A percentile compares a stretch with the other conserved stretches of the same genome.
Evolutionary conservation across 2,329 filamentous ascomycete species (phyloP).

Genomic region (Penicillium brevicompactum): DNA sequence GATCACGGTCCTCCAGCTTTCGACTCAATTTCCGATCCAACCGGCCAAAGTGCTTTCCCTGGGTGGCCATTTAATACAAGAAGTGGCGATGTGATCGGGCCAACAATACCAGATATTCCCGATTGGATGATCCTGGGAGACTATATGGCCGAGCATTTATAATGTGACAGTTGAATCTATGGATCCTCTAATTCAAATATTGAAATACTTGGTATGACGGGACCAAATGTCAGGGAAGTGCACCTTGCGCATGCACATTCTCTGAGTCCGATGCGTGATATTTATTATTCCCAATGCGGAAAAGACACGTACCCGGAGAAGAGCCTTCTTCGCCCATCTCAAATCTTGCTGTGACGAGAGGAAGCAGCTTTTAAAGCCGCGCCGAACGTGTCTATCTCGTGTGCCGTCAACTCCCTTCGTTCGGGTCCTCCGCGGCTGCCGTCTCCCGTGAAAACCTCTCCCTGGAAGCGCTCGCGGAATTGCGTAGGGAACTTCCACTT

Average conservation of each 20-base stretch:
- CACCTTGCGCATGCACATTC: too few species aligned
- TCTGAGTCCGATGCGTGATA: too few species aligned
- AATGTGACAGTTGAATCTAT: neutral
- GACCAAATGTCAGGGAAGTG: too few species aligned
- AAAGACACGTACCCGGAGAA: neutral
- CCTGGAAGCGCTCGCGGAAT: constrained; percentile 19
- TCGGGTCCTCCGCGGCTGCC: constrained; percentile 36
- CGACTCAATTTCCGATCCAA: neutral
- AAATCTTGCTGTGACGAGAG: constrained; percentile 28
- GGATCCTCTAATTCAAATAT: too few species aligned
- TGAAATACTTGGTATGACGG: too few species aligned
- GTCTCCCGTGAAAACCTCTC: constrained; percentile 26
- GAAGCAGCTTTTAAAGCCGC: constrained; percentile 21
- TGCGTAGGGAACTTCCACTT: constrained; percentile 56
- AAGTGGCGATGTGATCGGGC: constrained; percentile 8
- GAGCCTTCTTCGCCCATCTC: neutral
- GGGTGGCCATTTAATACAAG: constrained; percentile 21
- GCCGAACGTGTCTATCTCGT: constrained; percentile 18
- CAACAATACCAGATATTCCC: constrained; percentile 23
- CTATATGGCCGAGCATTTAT: constrained; percentile 26
- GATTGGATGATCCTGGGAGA: constrained; percentile 30
- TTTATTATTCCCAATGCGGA: too few species aligned
- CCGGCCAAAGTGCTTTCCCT: constrained; percentile 7
- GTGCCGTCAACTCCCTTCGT: constrained; percentile 26
- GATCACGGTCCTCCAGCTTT: neutral